Base-by-base conservation (phyloP, 2,329 filamentous ascomycete species). In the Trichoderma endophyticum region DNA sequence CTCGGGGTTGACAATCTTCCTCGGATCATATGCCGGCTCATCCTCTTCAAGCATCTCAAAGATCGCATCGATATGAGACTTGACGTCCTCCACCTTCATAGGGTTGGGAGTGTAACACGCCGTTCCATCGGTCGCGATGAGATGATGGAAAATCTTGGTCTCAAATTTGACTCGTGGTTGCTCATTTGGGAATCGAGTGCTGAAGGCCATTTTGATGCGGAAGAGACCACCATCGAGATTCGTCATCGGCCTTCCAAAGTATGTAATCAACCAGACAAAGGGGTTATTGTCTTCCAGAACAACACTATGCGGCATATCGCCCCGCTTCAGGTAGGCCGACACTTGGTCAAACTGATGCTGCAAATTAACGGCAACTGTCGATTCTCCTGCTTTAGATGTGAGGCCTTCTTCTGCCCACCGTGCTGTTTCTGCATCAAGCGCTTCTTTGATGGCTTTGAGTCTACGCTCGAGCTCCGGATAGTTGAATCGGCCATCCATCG, bases 141-240 rank as follows among this genome's bases (percentile, higher is more conserved):
- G 90, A 75, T 97, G 93, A 78, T 98, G 96, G 81, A 95, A 98
- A 21, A 98, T 87, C 4, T 89, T 87, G 0, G 93, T 95, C 77
- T 94, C 89, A 74, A 98, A 91, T 73, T 87, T 90, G 70, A 95
- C 92, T 39, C 95, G 90, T 28, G 95, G 96, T 77, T 97, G 93
- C 76, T 97, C 93, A 54, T 93, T 89, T 0, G 96, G 96, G 78
- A 98, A 98, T 6, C 90, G 88, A 6, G 93, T 91, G 77, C 94
- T 97, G 77, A 98, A 91, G 77, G 86, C 86, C 70, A 98, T 86
- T 77, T 87, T 91, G 80, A 98, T 91, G 73, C 89, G 89, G 83
- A 98, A 95, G 73, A 98, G 88, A 2, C 95, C 94, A 18, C 95
- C 95, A 76, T 98, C 95, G 2, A 98, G 88, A 76, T 97, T 94